Evolutionary conservation across 2,329 filamentous ascomycete genomes (phyloP).

Genomic region (Ilyonectria mors-panacis): DNA sequence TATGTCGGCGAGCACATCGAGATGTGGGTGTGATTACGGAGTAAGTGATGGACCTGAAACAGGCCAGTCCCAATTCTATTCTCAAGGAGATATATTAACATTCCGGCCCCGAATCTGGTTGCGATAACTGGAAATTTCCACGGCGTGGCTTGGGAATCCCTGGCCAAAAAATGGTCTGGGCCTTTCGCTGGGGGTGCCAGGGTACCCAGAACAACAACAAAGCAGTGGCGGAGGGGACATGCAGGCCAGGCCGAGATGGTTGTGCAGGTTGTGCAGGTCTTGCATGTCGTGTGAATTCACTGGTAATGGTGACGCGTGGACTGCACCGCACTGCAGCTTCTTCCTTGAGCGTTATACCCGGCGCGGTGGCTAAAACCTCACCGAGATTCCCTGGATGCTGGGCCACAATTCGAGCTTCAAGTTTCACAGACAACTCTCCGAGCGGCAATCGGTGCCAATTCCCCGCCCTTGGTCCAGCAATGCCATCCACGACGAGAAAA

Average conservation of each 20-base stretch:
- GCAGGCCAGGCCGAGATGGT: not conserved
- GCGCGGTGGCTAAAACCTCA: not conserved
- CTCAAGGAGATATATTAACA: too few species aligned
- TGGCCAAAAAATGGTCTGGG: not conserved
- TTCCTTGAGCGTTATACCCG: slow-evolving; percentile 3
- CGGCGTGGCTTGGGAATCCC: not conserved
- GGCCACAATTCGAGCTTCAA: not conserved
- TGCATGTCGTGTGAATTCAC: not conserved
- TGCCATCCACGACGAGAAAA: not conserved
- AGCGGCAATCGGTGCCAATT: not conserved
- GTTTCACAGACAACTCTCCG: slow-evolving; percentile 7
- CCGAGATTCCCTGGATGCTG: not conserved
- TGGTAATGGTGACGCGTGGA: slow-evolving; percentile 4
- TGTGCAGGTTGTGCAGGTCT: not conserved
- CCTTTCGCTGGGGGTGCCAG: not conserved
- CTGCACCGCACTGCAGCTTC: not conserved
- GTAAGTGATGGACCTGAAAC: not conserved
- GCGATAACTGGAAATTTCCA: not conserved
- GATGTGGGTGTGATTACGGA: not conserved
- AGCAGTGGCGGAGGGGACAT: not conserved
- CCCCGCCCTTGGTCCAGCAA: not conserved
- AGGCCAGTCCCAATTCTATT: too few species aligned
- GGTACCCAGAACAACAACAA: not conserved
- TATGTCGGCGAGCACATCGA: not conserved
- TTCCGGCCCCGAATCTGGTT: not conserved